A percentile compares a stretch with the other conserved stretches of the same genome.
phyloP scores from a whole-genome alignment of 1,284 basidiomycete species.

The Takashimella tepidaria region DNA sequence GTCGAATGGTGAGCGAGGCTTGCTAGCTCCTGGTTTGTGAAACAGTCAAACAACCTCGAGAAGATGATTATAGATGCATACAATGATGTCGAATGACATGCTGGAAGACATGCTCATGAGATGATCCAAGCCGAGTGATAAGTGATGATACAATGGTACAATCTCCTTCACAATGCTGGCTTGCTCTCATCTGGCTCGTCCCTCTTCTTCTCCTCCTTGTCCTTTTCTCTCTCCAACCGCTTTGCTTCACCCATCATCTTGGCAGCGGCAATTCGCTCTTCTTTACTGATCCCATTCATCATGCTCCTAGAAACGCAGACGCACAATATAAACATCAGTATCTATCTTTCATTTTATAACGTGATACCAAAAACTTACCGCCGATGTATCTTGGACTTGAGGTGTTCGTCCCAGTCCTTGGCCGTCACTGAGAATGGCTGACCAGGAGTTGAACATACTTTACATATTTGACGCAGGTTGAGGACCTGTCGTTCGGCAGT shows the following conservation, averaged over 20 bases:
- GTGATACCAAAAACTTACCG: conserved; percentile 18
- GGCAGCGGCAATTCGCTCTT: conserved; percentile 22
- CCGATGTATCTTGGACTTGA: conserved; percentile 58
- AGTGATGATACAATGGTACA: too few species aligned
- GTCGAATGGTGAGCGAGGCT: too few species aligned
- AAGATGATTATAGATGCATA: too few species aligned
- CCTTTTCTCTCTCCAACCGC: conserved; percentile 16
- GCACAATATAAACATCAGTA: too few species aligned
- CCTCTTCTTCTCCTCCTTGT: conserved; percentile 4
- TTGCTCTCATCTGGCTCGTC: neutral
- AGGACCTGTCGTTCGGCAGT: conserved; percentile 59
- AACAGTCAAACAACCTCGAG: too few species aligned
- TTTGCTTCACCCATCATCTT: conserved; percentile 15
- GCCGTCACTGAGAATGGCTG: conserved; percentile 71
- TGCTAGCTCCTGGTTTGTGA: too few species aligned
- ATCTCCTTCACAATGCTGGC: too few species aligned
- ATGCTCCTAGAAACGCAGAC: too few species aligned
- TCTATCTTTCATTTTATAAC: conserved; percentile 6
- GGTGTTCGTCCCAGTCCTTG: conserved; percentile 62
- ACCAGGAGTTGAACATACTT: conserved; percentile 61
- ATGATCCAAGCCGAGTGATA: too few species aligned
- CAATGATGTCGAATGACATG: too few species aligned
- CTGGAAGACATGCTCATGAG: too few species aligned
- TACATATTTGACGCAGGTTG: conserved; percentile 61
- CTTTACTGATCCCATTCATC: conserved; percentile 2